Evolutionary conservation across 495 filamentous ascomycete species (phyloP), one percentile per base, ranked within the genome.

Genomic region (Lophiostoma macrostomum): DNA sequence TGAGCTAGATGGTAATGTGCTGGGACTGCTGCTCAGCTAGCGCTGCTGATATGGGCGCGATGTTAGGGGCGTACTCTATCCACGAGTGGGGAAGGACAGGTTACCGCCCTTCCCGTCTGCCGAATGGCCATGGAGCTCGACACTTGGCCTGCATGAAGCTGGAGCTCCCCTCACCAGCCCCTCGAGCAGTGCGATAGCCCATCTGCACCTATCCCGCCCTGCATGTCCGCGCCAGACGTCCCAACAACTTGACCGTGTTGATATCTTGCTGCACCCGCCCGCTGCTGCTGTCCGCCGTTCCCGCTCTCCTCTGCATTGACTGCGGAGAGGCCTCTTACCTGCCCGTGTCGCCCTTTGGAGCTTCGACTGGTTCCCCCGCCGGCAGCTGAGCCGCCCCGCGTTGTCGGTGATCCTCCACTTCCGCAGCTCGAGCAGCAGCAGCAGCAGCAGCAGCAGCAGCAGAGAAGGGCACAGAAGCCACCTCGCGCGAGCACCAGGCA

Each of bases 241-340:
- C 24, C 46, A 39, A 38, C 34, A 27, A 3, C 39, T 39, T 16
- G 13, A 19, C 34, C 8, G 14, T 28, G 1, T 13, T 4, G 8
- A 38, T 38, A 38, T 50, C 20, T 39, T 11, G 7, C 22, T 3
- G 20, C 22, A n/a, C 46, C 46, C 18, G 18, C 8, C 30, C 23
- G 18, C 31, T 38, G 10, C 29, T 32, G 12, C 35, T 31, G 22
- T 16, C 50, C 16, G 13, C 20, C 22, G 39, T 22, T 14, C 10
- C 30, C 40, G 16, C 18, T 22, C 5, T 42, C 46, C 45, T 45
- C 53, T 30, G 46, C 53, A 57, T 50, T 50, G 53, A 43, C 16
- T 45, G 53, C 46, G 34, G 53, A 57, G 53, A 39, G 34, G 43
- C 46, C 42, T 10, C 31, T 23, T 24, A 24, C 40, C 28, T 19